A percentile compares a stretch with the other conserved stretches of the same genome.
Conservation (phyloP, 225 moss, liverwort and hornwort genomes). For the Straminergon stramineum region DNA sequence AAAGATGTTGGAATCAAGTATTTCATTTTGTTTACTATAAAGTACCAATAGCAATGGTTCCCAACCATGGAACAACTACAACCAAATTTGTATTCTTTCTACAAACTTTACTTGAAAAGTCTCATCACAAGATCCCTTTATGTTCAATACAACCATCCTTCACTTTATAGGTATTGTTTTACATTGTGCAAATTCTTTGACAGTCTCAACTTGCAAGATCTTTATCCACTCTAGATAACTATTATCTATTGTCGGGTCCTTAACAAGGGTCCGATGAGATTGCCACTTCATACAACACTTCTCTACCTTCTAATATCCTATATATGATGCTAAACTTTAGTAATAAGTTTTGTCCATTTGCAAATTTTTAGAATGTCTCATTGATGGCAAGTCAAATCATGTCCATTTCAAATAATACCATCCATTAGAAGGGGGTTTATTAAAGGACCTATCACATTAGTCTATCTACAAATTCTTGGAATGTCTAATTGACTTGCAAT, state of each 20-base stretch:
- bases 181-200: not conserved
- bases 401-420: not conserved
- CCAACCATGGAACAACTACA: not conserved
- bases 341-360: accelerated
- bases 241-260: not conserved
- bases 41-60: not conserved
- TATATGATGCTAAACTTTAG: not conserved
- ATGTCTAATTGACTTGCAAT: not conserved
- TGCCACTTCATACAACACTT: not conserved
- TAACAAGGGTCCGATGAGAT: not conserved
- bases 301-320: not conserved
- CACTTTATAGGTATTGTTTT: not conserved
- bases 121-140: not conserved
- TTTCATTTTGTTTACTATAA: not conserved
- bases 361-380: not conserved
- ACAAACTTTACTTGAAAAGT: not conserved
- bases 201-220: not conserved
- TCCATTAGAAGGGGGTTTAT: no score
- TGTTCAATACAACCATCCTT: not conserved
- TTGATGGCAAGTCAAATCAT: not conserved
- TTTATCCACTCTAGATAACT: not conserved
- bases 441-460: not conserved
- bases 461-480: not conserved
- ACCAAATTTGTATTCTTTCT: not conserved
- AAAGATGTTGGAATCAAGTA: not conserved